Evolutionary conservation across 2,329 filamentous ascomycete species (phyloP).

Genomic region (Fusarium odoratissimum): DNA sequence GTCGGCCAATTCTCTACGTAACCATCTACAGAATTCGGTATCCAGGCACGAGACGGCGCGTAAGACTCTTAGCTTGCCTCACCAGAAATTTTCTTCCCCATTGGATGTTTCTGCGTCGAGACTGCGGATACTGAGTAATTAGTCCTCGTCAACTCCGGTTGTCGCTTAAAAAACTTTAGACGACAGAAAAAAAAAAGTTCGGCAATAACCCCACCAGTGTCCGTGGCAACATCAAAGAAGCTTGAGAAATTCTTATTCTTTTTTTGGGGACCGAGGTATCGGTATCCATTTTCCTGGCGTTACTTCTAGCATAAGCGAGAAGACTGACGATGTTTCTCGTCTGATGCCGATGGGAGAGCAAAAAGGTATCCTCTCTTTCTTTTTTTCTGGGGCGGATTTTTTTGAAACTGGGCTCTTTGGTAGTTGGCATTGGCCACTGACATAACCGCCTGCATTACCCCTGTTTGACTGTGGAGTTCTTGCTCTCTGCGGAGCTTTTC

Average conservation of each 20-base stretch:
- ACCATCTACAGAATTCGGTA: neutral
- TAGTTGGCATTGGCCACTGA: constrained; percentile 30
- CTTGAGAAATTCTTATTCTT: constrained; percentile 26
- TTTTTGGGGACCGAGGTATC: constrained; percentile 18
- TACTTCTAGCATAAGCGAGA: constrained; percentile 19
- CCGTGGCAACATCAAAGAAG: constrained; percentile 40
- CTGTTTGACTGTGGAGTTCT: constrained; percentile 39
- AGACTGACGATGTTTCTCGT: constrained; percentile 27
- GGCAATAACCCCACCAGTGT: constrained; percentile 36
- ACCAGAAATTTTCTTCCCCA: constrained; percentile 10
- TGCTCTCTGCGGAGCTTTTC: constrained; percentile 33
- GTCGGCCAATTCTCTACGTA: constrained; percentile 4
- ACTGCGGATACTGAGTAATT: constrained; percentile 40
- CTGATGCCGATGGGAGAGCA: constrained; percentile 11
- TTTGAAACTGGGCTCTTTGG: constrained; percentile 8
- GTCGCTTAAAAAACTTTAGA: constrained; percentile 23
- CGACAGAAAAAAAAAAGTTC: constrained; percentile 11
- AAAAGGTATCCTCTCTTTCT: constrained; percentile 20
- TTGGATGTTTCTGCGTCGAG: constrained; percentile 23
- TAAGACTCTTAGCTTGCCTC: constrained; percentile 25
- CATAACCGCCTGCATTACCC: constrained; percentile 34
- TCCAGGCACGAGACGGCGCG: constrained; percentile 17
- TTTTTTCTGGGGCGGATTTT: constrained; percentile 9
- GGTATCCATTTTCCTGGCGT: neutral
- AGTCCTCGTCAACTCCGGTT: constrained; percentile 44